Percentiles rank a stretch among this genome's conserved stretches.
phyloP scores from a whole-genome alignment of 176 grass and related monocot species.

The Cenchrus americanus region DNA sequence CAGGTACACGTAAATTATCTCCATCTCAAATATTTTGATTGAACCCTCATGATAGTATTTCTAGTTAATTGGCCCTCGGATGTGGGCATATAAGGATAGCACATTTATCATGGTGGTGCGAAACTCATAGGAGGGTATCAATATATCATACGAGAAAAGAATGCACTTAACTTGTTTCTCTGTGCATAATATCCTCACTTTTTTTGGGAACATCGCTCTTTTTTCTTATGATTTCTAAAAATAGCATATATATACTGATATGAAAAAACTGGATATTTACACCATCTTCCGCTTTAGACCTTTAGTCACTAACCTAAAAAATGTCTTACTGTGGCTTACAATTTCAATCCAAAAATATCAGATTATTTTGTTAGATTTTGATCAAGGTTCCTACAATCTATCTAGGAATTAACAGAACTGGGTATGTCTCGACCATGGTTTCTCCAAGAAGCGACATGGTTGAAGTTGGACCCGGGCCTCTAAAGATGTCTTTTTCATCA shows the following conservation, averaged over 20 bases:
- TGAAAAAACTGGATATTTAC: neutral
- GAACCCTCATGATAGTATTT: neutral
- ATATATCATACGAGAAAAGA: neutral
- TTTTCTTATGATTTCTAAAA: neutral
- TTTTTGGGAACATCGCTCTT: neutral
- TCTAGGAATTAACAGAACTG: constrained; percentile 43
- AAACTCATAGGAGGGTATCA: neutral
- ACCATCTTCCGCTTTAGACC: constrained; percentile 10
- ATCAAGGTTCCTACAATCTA: constrained; percentile 13
- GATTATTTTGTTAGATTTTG: neutral
- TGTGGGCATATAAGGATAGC: neutral
- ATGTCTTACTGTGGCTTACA: neutral
- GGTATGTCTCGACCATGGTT: constrained; percentile 42
- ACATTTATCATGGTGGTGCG: neutral
- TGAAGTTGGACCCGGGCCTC: constrained; percentile 81
- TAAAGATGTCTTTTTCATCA: constrained; percentile 83
- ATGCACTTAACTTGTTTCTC: neutral
- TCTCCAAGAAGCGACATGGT: constrained; percentile 59
- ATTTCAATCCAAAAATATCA: neutral
- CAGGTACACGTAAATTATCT: constrained; percentile 49
- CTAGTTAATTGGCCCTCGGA: neutral
- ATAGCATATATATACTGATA: neutral
- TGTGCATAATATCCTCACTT: neutral
- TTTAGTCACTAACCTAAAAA: neutral
- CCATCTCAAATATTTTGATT: constrained; percentile 1